Base-by-base conservation (phyloP, 306 rosid species). In the Prunus padus region DNA sequence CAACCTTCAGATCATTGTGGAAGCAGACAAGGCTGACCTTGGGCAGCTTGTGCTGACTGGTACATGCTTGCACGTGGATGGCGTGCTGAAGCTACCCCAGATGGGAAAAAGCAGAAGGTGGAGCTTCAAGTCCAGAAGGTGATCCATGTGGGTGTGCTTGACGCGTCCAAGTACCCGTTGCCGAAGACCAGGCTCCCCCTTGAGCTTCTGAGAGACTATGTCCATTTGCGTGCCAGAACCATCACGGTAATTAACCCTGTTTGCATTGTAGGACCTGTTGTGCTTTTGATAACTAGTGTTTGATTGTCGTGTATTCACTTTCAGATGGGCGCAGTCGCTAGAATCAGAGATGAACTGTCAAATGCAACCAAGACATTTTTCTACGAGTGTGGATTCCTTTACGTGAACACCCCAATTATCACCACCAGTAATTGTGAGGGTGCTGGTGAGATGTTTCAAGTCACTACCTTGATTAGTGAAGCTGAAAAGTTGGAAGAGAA, bases 381-480 rank as follows among this genome's bases (percentile, higher is more conserved):
- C 45, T 71, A 89, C 4, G 83, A 89, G 64, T 93, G 86, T 22
- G 91, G 91, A 15, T 96, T 96, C 79, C 87, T 89, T 11, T 96
- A 90, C 65, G 95, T 92, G 71, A 98, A 96, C 76, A 96, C 99
- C 2, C 99, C 98, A 12, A 96, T 92, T 82, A 76, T 96, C 12
- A 96, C 99, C 8, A 96, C 98, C 0, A 96, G 98, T 84, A 98
- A 96, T 70, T 96, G 99, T 80, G 99, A 96, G 87, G 99, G 99
- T 84, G 99, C 99, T 8, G 99, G 99, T 67, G 98, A 96, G 74
- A 96, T 96, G 98, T 96, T 96, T 88, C 99, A 96, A 85, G 99
- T 96, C 59, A 96, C 99, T 1, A 92, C 98, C 65, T 76, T 96
- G 84, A 71, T 96, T 19, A 89, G 75, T 40, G 99, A 90, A 69